Conservation (phyloP, 1,284 basidiomycete genomes). For the Puccinia novopanici region DNA sequence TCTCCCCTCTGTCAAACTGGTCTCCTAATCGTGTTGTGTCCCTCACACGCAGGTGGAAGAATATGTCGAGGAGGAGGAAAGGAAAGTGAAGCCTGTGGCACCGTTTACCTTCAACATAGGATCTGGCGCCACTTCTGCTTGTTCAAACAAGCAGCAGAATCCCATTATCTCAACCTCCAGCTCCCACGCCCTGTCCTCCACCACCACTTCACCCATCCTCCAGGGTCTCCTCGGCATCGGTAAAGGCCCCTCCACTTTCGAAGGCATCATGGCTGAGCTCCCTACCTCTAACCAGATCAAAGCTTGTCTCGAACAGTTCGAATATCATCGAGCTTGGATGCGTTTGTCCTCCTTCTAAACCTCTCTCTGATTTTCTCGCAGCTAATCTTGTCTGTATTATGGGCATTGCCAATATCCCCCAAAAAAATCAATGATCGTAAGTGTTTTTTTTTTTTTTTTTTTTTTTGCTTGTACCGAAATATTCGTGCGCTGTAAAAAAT, state of each 20-base stretch:
- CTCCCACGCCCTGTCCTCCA: not conserved
- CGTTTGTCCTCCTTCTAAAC: not conserved
- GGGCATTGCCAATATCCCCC: too few species aligned
- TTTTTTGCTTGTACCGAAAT: too few species aligned
- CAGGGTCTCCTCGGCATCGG: slow-evolving; percentile 32
- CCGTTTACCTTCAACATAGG: slow-evolving; percentile 31
- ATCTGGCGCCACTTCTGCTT: slow-evolving; percentile 3
- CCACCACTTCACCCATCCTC: slow-evolving; percentile 12
- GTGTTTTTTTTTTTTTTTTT: not conserved
- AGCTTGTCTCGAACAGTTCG: slow-evolving; percentile 31
- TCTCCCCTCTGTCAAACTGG: not conserved
- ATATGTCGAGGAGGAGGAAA: slow-evolving; percentile 20
- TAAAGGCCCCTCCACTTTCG: slow-evolving; percentile 17
- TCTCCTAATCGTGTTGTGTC: not conserved
- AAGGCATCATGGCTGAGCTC: slow-evolving; percentile 24
- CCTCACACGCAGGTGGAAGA: slow-evolving; percentile 20
- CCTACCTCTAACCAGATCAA: slow-evolving; percentile 23
- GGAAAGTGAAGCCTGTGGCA: not conserved
- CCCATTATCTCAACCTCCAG: not conserved
- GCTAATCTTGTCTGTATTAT: too few species aligned
- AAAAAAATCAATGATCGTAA: too few species aligned
- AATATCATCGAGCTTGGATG: slow-evolving; percentile 41
- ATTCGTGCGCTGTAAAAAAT: too few species aligned
- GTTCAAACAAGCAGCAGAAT: not conserved
- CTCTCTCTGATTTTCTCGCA: too few species aligned